These are phyloP conservation scores for Alternaria sp. DNA, from an alignment of 2,329 filamentous ascomycete genomes.

Conservation along the genomic window DNA sequence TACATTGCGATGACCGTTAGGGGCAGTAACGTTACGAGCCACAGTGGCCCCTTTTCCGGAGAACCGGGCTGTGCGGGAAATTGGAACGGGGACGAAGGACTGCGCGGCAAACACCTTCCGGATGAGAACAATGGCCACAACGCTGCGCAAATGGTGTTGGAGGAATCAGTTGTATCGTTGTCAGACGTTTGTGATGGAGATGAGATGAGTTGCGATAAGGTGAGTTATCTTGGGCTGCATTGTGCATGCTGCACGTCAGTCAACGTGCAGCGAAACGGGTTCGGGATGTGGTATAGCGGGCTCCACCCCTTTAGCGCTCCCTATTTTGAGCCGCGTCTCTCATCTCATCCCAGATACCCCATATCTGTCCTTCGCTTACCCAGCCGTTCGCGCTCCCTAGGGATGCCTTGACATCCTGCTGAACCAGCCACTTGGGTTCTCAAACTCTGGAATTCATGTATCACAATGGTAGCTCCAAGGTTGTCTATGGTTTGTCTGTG, in stretches of 20 bases:
- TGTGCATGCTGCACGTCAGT: slow-evolving; percentile 11
- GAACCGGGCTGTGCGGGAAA: slow-evolving; percentile 14
- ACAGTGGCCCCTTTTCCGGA: slow-evolving; percentile 15
- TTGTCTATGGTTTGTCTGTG: too few species aligned
- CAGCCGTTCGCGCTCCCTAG: neutral
- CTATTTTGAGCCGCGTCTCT: slow-evolving; percentile 2
- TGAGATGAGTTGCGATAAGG: neutral
- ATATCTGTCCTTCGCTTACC: neutral
- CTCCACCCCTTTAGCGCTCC: slow-evolving; percentile 5
- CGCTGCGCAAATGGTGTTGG: neutral
- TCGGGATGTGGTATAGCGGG: slow-evolving; percentile 7
- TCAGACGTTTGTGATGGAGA: neutral
- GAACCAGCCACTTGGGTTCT: neutral
- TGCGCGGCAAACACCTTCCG: slow-evolving; percentile 1
- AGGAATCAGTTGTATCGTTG: neutral
- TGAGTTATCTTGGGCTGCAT: slow-evolving; percentile 2
- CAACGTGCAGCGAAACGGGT: slow-evolving; percentile 11
- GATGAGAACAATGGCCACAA: neutral
- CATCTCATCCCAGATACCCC: neutral
- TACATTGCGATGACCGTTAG: slow-evolving; percentile 1
- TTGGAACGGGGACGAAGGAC: slow-evolving; percentile 7
- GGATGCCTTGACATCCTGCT: neutral
- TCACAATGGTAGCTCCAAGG: neutral
- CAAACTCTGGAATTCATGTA: neutral
- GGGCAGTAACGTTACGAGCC: slow-evolving; percentile 1